Evolutionary conservation across 225 moss, liverwort and hornwort genomes (phyloP), one percentile per base, ranked within the genome.

Genomic region (Bryoerythrophyllum caledonicum): DNA sequence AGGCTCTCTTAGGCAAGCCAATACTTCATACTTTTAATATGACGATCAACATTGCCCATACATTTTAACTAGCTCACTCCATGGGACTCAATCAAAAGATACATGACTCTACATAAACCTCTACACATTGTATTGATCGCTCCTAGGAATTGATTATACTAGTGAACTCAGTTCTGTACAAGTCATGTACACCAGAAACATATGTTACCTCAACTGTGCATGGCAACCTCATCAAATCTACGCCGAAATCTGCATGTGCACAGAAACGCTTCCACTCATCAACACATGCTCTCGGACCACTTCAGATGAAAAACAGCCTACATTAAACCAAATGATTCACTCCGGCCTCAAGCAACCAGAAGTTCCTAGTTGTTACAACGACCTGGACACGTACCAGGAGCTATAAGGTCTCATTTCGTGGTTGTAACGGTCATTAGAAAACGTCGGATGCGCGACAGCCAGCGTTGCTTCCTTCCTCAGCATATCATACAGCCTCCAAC

Each of bases 101-200:
- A 71, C 48, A 49, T 6, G 17, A 19, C 48, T 19, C 48, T 17
- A 49, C 48, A 38, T 49, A 17, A 49, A 49, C 48, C 16, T 49
- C 48, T 19, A 16, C 4, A 2, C 38, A 38, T 38, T 19, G 6
- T 49, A 17, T 17, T 44, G 32, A 49, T 49, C 48, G 4, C 19
- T 49, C 48, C 44, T 4, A 44, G 44, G 1, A 44, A 44, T 44
- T 3, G n/a, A n/a, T n/a, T n/a, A n/a, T n/a, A n/a, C n/a, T n/a
- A n/a, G n/a, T n/a, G n/a, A 40, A 40, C 71, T 67, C 65, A 76
- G 72, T 76, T 61, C 67, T 81, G 54, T 81, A 81, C 81, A 76
- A 75, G 59, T 17, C 48, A 1, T 75, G 43, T 64, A 49, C 67
- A 79, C 60, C 67, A 37, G 37, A 21, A 67, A 52, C 75, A 76